These are phyloP conservation scores for Millerozyma miso DNA, from an alignment of 805 yeast genomes.

Conservation along the genomic window DNA sequence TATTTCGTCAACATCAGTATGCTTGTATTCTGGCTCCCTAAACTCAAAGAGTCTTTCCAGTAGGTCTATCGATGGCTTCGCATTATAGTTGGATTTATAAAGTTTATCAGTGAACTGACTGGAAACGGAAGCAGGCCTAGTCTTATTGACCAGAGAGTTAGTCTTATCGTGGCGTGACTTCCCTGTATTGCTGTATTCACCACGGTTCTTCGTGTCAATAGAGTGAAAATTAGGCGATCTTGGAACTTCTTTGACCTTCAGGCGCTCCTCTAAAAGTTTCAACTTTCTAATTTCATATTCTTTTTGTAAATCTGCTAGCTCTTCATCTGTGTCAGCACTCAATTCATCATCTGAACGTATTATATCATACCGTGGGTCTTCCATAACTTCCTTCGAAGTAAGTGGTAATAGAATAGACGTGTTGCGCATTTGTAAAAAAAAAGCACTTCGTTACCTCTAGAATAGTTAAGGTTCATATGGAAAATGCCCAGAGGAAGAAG, in stretches of 20 bases:
- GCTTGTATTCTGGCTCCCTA: conserved; percentile 10
- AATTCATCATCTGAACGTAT: conserved; percentile 23
- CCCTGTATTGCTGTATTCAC: neutral
- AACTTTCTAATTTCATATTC: conserved; percentile 28
- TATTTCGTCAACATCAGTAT: conserved; percentile 13
- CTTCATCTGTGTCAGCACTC: conserved; percentile 38
- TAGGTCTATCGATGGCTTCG: conserved; percentile 15
- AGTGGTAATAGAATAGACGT: neutral
- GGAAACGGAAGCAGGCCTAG: neutral
- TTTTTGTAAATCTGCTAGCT: conserved; percentile 32
- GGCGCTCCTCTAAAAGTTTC: conserved; percentile 11
- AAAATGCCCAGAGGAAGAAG: conserved; percentile 47
- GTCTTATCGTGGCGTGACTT: neutral
- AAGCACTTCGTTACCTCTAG: neutral
- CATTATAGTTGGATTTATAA: conserved; percentile 9
- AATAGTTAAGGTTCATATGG: neutral
- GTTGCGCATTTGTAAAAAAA: neutral
- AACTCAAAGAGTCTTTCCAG: conserved; percentile 23
- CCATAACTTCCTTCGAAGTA: conserved; percentile 9
- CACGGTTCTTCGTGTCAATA: neutral
- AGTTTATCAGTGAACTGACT: conserved; percentile 16
- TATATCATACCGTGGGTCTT: conserved; percentile 30
- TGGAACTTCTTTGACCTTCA: conserved; percentile 7
- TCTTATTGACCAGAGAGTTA: neutral
- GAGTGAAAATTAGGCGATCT: conserved; percentile 9